phyloP scores from a whole-genome alignment of 2,329 filamentous ascomycete genomes.

The Aspergillus proliferans region DNA sequence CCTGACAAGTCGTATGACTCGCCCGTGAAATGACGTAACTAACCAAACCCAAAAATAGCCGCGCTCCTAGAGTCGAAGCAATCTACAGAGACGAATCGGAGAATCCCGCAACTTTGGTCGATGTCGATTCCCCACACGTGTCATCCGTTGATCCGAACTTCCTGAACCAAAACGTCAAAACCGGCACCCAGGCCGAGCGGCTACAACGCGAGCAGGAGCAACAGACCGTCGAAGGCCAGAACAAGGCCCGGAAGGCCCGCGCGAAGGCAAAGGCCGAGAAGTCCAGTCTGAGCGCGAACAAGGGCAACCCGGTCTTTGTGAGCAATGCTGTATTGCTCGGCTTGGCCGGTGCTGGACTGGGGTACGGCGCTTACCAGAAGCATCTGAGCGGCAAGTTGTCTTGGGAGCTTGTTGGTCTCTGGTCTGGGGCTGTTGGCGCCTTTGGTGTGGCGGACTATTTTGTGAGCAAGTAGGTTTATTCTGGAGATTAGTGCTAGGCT shows the following conservation, averaged over 20 bases:
- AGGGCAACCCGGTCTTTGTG: slow-evolving; percentile 42
- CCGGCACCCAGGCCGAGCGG: slow-evolving; percentile 42
- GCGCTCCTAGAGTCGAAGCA: slow-evolving; percentile 34
- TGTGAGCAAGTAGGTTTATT: slow-evolving; percentile 42
- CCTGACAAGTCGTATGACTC: neutral
- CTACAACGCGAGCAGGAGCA: slow-evolving; percentile 35
- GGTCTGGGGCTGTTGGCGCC: slow-evolving; percentile 39
- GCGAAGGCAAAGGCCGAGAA: slow-evolving; percentile 25
- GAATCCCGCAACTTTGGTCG: slow-evolving; percentile 39
- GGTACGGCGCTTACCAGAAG: slow-evolving; percentile 44
- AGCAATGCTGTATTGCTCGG: slow-evolving; percentile 40
- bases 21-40: neutral
- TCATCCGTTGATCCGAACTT: slow-evolving; percentile 37
- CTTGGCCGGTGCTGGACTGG: slow-evolving; percentile 37
- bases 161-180: slow-evolving; percentile 38
- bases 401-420: slow-evolving; percentile 40
- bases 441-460: slow-evolving; percentile 43
- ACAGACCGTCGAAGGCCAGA: slow-evolving; percentile 21
- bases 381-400: slow-evolving; percentile 41
- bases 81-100: slow-evolving; percentile 36
- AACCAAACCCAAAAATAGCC: slow-evolving; percentile 22
- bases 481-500: neutral
- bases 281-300: slow-evolving; percentile 32
- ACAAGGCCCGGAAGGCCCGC: slow-evolving; percentile 26
- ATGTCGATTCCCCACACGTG: slow-evolving; percentile 44